These are phyloP conservation scores for Letharia columbiana DNA, from an alignment of 495 filamentous ascomycete genomes.

Conservation along the genomic window DNA sequence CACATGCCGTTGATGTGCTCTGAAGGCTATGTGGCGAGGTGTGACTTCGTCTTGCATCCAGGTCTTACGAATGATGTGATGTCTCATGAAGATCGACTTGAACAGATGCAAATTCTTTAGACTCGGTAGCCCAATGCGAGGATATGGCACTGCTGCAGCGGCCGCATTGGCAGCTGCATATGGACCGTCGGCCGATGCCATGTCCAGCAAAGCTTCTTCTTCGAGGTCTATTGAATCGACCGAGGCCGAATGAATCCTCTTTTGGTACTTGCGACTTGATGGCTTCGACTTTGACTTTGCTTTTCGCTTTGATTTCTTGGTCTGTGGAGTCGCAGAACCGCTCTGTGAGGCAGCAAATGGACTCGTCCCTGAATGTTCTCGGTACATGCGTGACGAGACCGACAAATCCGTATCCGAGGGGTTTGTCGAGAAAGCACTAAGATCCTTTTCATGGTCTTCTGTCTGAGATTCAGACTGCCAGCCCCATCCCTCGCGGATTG, in stretches of 20 bases:
- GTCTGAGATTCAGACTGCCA: constrained; percentile 80
- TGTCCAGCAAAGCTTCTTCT: constrained; percentile 14
- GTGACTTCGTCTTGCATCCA: constrained; percentile 83
- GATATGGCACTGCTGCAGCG: constrained; percentile 69
- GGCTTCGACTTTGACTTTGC: constrained; percentile 28
- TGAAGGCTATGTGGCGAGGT: constrained; percentile 91
- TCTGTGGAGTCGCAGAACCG: constrained; percentile 19
- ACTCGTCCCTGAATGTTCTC: not conserved
- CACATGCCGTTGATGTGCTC: constrained; percentile 89
- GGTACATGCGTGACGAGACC: constrained; percentile 10
- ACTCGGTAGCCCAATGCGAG: constrained; percentile 66
- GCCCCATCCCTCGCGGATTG: constrained; percentile 95
- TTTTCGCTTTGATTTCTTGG: constrained; percentile 46
- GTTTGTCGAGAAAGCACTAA: constrained; percentile 45
- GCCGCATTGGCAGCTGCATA: constrained; percentile 79
- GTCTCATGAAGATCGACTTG: constrained; percentile 91
- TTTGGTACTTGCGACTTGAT: constrained; percentile 31
- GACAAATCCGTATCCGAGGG: constrained; percentile 41
- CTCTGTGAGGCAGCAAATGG: constrained; percentile 10
- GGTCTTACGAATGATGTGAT: constrained; percentile 76
- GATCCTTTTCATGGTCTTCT: constrained; percentile 71
- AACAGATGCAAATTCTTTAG: constrained; percentile 80
- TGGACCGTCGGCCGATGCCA: constrained; percentile 55
- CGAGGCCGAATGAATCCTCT: constrained; percentile 17
- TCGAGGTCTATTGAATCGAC: constrained; percentile 19